Conservation (phyloP, 192 early-diverging fungal species). For the Podila horticola region DNA sequence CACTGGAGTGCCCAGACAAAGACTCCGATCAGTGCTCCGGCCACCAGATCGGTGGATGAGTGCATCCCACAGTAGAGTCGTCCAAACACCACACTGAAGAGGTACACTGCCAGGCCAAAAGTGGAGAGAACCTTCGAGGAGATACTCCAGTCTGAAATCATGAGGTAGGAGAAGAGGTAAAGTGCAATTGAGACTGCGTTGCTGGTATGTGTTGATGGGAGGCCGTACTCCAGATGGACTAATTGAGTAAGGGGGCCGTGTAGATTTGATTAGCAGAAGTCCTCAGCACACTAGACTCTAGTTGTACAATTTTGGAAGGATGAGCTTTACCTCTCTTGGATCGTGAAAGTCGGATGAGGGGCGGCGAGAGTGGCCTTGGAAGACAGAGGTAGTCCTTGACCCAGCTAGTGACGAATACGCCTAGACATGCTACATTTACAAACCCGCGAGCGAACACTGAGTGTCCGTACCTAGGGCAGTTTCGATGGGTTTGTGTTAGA, state of each 20-base stretch:
- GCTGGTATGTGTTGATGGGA: conserved; percentile 90
- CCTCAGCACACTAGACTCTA: too few species aligned
- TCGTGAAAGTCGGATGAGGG: conserved; percentile 65
- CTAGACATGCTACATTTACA: conserved; percentile 43
- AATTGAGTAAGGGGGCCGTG: conserved; percentile 61
- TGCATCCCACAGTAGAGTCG: conserved; percentile 92
- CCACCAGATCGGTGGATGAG: conserved; percentile 61
- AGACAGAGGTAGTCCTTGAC: conserved; percentile 85
- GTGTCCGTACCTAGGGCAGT: conserved; percentile 58
- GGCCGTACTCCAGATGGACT: conserved; percentile 89
- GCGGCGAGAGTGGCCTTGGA: conserved; percentile 83
- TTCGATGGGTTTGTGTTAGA: neutral
- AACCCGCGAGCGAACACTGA: conserved; percentile 66
- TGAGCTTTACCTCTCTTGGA: conserved; percentile 37
- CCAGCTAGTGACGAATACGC: conserved; percentile 47
- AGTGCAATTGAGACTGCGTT: conserved; percentile 82
- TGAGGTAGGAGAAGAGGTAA: conserved; percentile 57
- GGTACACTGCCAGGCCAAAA: conserved; percentile 57
- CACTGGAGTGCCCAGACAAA: conserved; percentile 68
- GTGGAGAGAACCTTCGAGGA: conserved; percentile 36
- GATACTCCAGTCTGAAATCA: conserved; percentile 54
- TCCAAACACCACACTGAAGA: conserved; percentile 72
- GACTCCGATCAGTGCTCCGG: conserved; percentile 63
- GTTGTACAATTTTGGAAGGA: too few species aligned
- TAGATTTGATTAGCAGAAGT: too few species aligned